Conservation (phyloP, 2,329 filamentous ascomycete species). For the Pyricularia grisea region DNA sequence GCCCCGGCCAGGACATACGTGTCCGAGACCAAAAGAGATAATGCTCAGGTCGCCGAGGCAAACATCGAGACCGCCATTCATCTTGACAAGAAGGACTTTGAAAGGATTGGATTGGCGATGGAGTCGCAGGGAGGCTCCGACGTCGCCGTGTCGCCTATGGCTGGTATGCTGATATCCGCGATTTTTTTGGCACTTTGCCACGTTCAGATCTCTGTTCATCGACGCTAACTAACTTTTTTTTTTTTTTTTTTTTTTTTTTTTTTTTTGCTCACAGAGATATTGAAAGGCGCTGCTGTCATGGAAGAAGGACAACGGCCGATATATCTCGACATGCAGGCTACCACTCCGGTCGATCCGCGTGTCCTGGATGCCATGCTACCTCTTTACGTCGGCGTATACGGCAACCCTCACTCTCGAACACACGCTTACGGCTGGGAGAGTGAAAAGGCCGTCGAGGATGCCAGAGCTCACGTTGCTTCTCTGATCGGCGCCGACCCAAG, state of each 20-base stretch:
- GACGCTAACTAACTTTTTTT: conserved; percentile 7
- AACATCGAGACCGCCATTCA: conserved; percentile 76
- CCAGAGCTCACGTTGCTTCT: conserved; percentile 70
- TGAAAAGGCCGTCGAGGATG: conserved; percentile 84
- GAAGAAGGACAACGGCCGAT: conserved; percentile 89
- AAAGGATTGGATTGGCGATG: conserved; percentile 50
- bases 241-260: neutral
- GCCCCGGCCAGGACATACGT: conserved; percentile 58
- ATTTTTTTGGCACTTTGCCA: conserved; percentile 2
- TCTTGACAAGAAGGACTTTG: conserved; percentile 71
- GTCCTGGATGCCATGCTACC: conserved; percentile 96
- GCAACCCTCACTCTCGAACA: conserved; percentile 93
- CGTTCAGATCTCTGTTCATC: conserved; percentile 15
- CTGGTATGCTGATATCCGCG: conserved; percentile 31
- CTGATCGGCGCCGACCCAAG: conserved; percentile 93
- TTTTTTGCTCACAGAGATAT: conserved; percentile 44
- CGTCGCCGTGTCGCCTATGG: conserved; percentile 71
- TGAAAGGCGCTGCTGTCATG: conserved; percentile 89
- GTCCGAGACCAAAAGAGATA: conserved; percentile 68
- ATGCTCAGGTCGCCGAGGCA: conserved; percentile 77
- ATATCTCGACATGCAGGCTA: conserved; percentile 97
- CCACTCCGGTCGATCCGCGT: conserved; percentile 86
- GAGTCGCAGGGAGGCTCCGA: conserved; percentile 42
- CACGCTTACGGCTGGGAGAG: conserved; percentile 99
- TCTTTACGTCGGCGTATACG: conserved; percentile 85